A percentile compares a stretch with the other conserved stretches of the same genome.
phyloP scores from a whole-genome alignment of 192 early-diverging fungal genomes.

The Dissophora ornata region DNA sequence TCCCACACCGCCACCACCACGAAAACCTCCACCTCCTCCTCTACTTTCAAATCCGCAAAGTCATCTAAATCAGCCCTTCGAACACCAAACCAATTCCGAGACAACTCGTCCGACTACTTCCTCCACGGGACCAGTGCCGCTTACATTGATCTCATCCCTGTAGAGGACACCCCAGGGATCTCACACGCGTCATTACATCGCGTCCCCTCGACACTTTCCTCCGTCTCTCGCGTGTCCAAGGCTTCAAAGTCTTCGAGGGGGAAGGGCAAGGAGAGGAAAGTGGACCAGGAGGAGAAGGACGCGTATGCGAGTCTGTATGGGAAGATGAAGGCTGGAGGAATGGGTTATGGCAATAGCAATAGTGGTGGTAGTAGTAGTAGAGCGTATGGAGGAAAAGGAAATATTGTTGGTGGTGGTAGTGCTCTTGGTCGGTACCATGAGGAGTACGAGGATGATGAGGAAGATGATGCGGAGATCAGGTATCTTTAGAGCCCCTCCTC shows the following conservation, averaged over 20 bases:
- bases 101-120: neutral
- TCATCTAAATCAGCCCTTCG: neutral
- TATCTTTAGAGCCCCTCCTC: constrained; percentile 4
- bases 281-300: neutral
- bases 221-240: neutral
- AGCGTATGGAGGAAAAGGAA: neutral
- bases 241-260: neutral
- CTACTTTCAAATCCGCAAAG: no score
- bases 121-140: neutral
- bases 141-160: neutral
- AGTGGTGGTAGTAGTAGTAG: no score
- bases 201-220: neutral
- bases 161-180: neutral
- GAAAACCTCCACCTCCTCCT: no score
- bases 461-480: constrained; percentile 2
- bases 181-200: neutral
- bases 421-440: no score
- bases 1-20: no score
- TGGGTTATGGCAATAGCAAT: no score
- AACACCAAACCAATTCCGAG: neutral
- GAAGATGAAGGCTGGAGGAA: neutral
- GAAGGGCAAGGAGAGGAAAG: constrained; percentile 1
- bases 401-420: no score
- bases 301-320: neutral
- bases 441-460: neutral